Base-by-base conservation (phyloP, 495 filamentous ascomycete species). In the Parathielavia hyrcaniae region DNA sequence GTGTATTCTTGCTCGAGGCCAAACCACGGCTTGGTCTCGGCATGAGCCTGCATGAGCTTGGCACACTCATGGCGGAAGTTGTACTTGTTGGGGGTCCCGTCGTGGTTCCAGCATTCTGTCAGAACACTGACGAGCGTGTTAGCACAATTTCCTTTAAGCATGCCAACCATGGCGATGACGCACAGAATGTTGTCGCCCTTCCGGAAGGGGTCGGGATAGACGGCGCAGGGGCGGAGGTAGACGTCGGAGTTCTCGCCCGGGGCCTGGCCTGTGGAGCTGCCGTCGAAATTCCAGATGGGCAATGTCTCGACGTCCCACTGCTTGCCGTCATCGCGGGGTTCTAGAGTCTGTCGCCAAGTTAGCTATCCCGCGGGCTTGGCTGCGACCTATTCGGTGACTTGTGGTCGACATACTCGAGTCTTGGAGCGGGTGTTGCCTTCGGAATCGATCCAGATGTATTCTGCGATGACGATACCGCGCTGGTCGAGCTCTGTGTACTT, bases 211-310 rank as follows among this genome's bases (percentile, higher is more conserved):
- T 97, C 91, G 61, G 92, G 90, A 82, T 80, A 97, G 76, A 88
- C 84, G 61, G 90, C 89, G 56, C 88, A 83, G 57, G 93, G 93
- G 68, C 62, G 56, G 60, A 98, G 88, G 81, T 96, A 97, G 83
- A 97, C 86, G 77, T 98, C 93, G 56, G 91, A 97, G 82, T 98
- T 90, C 74, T 92, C 89, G 70, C 92, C 90, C 35, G 91, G 90
- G 53, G 93, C 93, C 75, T 98, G 93, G 67, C 80, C 88, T 64
- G 90, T 96, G 19, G 91, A 96, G 54, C 90, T 95, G 71, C 93
- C 93, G 71, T 98, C 93, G 69, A 98, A 98, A 81, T 97, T 98
- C 93, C 93, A 98, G 73, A 95, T 89, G 59, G 92, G 89, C 58
- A 98, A 89, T 59, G 56, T 58, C 8, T 97, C 90, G 55, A 89